Evolutionary conservation across 106 monocot genomes (phyloP).

Genomic region (Acorus gramineus): DNA sequence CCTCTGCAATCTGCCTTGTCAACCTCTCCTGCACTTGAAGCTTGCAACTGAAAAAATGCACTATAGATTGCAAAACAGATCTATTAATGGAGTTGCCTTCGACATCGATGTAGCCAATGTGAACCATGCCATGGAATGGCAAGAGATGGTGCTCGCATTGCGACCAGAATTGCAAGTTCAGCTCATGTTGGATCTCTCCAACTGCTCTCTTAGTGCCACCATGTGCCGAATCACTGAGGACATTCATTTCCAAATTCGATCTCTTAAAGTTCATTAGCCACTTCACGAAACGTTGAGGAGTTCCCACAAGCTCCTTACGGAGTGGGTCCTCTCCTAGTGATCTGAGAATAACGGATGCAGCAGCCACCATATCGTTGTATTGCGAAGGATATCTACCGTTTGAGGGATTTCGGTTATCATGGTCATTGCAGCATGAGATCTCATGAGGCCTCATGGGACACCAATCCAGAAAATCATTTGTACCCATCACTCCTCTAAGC

Average conservation of each 20-base stretch:
- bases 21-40: constrained; percentile 95
- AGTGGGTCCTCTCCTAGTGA: constrained; percentile 73
- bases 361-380: constrained; percentile 45
- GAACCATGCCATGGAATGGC: constrained; percentile 84
- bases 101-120: constrained; percentile 47
- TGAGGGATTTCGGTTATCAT: constrained; percentile 2
- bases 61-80: constrained; percentile 45
- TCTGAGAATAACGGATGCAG: constrained; percentile 41
- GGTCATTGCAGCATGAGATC: constrained; percentile 22
- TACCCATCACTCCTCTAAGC: constrained; percentile 31
- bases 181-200: constrained; percentile 27
- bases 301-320: constrained; percentile 67
- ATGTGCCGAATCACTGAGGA: constrained; percentile 23
- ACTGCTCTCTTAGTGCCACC: not conserved
- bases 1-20: constrained; percentile 84
- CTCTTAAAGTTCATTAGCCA: constrained; percentile 88
- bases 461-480: constrained; percentile 27
- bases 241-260: constrained; percentile 33
- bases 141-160: constrained; percentile 94
- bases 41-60: constrained; percentile 64
- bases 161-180: constrained; percentile 75
- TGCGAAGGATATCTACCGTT: constrained; percentile 25
- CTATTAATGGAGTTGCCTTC: constrained; percentile 27
- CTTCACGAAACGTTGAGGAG: constrained; percentile 71
- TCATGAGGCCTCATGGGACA: constrained; percentile 48